Evolutionary conservation across 176 grass and related monocot species (phyloP).

Genomic region (Rhynchospora tenuis): DNA sequence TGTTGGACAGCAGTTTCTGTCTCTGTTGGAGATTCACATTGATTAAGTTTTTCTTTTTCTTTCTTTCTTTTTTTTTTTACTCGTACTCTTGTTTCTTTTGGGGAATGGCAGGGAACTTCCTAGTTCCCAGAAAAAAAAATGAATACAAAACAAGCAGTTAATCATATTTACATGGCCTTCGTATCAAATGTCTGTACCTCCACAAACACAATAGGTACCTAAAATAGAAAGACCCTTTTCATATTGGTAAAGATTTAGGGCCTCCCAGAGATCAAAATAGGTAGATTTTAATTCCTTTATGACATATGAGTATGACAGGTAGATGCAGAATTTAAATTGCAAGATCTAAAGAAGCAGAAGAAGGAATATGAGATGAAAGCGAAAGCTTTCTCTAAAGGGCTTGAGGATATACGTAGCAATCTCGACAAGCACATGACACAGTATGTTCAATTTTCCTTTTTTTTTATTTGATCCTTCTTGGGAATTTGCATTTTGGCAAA

Average conservation of each 20-base stretch:
- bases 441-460: slow-evolving; percentile 40
- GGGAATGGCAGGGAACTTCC: background rate
- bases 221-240: background rate
- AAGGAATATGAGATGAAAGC: slow-evolving; percentile 85
- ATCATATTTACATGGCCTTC: background rate
- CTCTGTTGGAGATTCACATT: background rate
- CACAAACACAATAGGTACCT: background rate
- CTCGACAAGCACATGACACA: slow-evolving; percentile 79
- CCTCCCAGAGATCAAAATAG: background rate
- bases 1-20: background rate
- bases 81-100: no score
- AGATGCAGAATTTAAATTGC: slow-evolving; percentile 73
- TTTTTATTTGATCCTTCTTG: background rate
- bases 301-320: slow-evolving; percentile 43
- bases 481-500: background rate
- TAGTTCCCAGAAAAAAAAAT: background rate
- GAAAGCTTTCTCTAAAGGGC: slow-evolving; percentile 67
- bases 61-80: background rate
- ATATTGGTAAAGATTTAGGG: background rate
- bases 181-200: background rate
- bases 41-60: background rate
- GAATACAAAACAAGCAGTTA: background rate
- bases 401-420: slow-evolving; percentile 56
- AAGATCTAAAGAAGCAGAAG: slow-evolving; percentile 62
- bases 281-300: slow-evolving; percentile 4